Evolutionary conservation across 2,329 filamentous ascomycete genomes (phyloP).

Genomic region (Orbilia javanica): DNA sequence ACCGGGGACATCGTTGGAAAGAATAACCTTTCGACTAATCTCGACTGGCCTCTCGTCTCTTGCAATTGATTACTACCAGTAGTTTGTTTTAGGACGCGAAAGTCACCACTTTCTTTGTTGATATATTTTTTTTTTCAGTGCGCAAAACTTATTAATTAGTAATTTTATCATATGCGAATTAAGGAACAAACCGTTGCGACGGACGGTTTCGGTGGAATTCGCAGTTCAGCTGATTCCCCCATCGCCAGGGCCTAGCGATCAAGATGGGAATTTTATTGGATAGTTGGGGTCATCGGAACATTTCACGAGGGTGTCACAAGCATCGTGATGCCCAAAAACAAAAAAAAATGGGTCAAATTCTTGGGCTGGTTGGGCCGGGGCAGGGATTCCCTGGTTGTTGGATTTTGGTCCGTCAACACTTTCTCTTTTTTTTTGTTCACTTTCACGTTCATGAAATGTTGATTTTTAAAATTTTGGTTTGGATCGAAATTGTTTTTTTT

Average conservation of each 20-base stretch:
- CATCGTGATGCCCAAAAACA: not conserved
- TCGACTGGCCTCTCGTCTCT: not conserved
- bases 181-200: slow-evolving; percentile 29
- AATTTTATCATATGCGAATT: slow-evolving; percentile 4
- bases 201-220: slow-evolving; percentile 23
- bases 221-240: slow-evolving; percentile 11
- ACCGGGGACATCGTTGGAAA: slow-evolving; percentile 4
- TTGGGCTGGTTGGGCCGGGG: slow-evolving; percentile 4
- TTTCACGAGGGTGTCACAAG: slow-evolving; percentile 22
- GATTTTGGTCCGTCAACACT: slow-evolving; percentile 36
- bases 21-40: not conserved
- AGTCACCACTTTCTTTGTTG: slow-evolving; percentile 3
- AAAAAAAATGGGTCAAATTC: not conserved
- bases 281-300: slow-evolving; percentile 17
- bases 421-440: not conserved
- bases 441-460: not conserved
- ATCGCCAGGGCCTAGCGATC: not conserved
- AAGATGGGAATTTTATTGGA: slow-evolving; percentile 17
- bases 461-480: not conserved
- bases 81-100: not conserved
- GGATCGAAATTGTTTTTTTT: not conserved
- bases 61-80: no score
- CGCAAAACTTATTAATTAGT: not conserved
- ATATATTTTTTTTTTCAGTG: not conserved
- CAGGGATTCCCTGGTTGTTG: slow-evolving; percentile 28